These are phyloP conservation scores for Rauvolfia tetraphylla DNA, from an alignment of 257 asterid species.

Conservation along the genomic window DNA sequence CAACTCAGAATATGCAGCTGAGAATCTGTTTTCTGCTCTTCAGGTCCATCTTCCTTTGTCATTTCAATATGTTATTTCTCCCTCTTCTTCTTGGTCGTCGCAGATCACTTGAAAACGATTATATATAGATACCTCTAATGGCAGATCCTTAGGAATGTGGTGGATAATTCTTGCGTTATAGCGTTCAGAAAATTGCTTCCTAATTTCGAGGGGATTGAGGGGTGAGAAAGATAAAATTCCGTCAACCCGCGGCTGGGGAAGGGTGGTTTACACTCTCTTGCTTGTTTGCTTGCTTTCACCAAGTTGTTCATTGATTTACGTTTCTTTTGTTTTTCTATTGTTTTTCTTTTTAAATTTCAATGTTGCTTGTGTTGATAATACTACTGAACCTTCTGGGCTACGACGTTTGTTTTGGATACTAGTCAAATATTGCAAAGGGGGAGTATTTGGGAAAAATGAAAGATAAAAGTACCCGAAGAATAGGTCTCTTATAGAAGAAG, in stretches of 20 bases:
- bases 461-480: not conserved
- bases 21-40: slow-evolving; percentile 6
- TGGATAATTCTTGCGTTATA: not conserved
- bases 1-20: not conserved
- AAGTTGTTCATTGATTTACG: slow-evolving; percentile 29
- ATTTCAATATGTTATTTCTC: not conserved
- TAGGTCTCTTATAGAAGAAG: not conserved
- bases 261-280: not conserved
- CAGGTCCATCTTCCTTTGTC: slow-evolving; percentile 2
- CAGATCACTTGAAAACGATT: not conserved
- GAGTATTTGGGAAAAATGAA: slow-evolving; percentile 12
- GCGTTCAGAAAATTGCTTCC: not conserved
- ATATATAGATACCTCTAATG: not conserved
- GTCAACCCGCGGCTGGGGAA: not conserved
- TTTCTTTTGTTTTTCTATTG: not conserved
- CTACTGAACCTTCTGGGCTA: slow-evolving; percentile 4
- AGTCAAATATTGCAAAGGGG: slow-evolving; percentile 17
- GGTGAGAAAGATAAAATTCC: not conserved
- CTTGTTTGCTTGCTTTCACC: slow-evolving; percentile 2
- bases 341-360: not conserved
- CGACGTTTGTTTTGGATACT: slow-evolving; percentile 15
- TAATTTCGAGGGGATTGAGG: not conserved
- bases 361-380: slow-evolving; percentile 27
- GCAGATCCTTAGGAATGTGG: not conserved
- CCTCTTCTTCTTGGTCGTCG: not conserved